A percentile compares a stretch with the other conserved stretches of the same genome.
These are phyloP conservation scores for Orbilia ellipsospora DNA, from an alignment of 2,329 filamentous ascomycete species.

Conservation along the genomic window DNA sequence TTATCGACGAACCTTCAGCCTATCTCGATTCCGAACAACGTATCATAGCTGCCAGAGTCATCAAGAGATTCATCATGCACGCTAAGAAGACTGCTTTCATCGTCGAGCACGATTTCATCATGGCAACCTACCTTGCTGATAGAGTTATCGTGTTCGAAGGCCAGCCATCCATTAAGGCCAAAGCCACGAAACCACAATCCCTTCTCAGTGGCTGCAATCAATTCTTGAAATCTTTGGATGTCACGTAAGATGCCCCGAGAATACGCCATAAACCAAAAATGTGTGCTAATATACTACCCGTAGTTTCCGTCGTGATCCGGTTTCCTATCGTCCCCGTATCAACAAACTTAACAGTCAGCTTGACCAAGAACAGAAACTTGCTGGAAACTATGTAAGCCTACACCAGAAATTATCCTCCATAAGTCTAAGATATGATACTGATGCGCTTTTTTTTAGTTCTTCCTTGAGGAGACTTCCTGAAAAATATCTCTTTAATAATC, in stretches of 20 bases:
- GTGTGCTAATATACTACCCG: slow-evolving; percentile 8
- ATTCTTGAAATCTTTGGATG: slow-evolving; percentile 95
- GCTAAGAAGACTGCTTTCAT: slow-evolving; percentile 99
- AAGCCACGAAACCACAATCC: slow-evolving; percentile 89
- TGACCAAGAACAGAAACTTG: slow-evolving; percentile 95
- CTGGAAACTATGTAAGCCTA: slow-evolving; percentile 84
- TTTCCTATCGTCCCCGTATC: slow-evolving; percentile 95
- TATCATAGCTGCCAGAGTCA: slow-evolving; percentile 95
- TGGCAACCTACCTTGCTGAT: slow-evolving; percentile 85
- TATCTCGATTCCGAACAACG: slow-evolving; percentile 99
- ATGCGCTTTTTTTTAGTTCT: slow-evolving; percentile 73
- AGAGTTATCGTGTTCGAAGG: slow-evolving; percentile 99
- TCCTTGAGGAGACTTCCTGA: slow-evolving; percentile 84
- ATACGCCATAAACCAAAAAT: neutral
- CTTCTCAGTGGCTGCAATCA: slow-evolving; percentile 94
- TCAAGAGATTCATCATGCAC: slow-evolving; percentile 99
- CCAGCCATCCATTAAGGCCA: slow-evolving; percentile 85
- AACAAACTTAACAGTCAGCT: slow-evolving; percentile 97
- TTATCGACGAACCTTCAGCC: slow-evolving; percentile 96
- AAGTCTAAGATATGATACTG: slow-evolving; percentile 29
- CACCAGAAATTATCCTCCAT: neutral
- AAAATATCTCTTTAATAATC: slow-evolving; percentile 23
- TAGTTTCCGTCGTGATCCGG: slow-evolving; percentile 91
- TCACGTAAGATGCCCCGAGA: slow-evolving; percentile 68
- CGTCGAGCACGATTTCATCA: slow-evolving; percentile 99